phyloP scores from a whole-genome alignment of 2,329 filamentous ascomycete genomes.

The Colletotrichum trifolii region DNA sequence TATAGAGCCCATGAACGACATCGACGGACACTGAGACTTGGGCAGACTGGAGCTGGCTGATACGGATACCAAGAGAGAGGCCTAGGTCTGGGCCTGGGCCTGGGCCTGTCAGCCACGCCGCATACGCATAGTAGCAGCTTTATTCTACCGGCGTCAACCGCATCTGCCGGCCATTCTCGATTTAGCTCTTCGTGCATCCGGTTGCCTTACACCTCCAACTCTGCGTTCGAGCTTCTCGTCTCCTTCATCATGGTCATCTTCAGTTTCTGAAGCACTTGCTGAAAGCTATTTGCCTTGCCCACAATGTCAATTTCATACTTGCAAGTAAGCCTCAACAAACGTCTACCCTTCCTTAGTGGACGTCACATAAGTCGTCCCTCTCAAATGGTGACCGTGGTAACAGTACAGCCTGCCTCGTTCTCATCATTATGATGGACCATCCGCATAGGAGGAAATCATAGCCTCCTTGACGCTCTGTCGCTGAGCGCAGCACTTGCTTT shows the following conservation, averaged over 20 bases:
- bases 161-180: conserved; percentile 4
- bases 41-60: no score
- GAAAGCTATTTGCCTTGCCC: background rate
- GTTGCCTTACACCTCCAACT: background rate
- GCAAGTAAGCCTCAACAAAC: conserved; percentile 13
- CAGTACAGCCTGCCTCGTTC: background rate
- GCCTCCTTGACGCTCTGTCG: background rate
- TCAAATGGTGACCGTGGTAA: background rate
- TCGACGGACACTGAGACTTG: no score
- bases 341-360: conserved; percentile 6
- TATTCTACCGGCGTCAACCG: conserved; percentile 5
- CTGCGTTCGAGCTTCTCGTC: background rate
- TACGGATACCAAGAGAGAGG: no score
- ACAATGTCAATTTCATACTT: background rate
- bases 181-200: background rate
- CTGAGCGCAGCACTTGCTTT: background rate
- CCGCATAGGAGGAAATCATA: background rate
- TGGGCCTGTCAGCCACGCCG: no score
- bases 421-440: conserved; percentile 16
- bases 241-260: background rate
- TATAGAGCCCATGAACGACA: no score
- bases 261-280: background rate
- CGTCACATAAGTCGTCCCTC: background rate
- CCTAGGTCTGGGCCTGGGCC: no score
- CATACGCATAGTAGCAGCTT: background rate